Evolutionary conservation across 768 basidiomycete species (phyloP).

Genomic region (Leucosporidium yakuticum): DNA sequence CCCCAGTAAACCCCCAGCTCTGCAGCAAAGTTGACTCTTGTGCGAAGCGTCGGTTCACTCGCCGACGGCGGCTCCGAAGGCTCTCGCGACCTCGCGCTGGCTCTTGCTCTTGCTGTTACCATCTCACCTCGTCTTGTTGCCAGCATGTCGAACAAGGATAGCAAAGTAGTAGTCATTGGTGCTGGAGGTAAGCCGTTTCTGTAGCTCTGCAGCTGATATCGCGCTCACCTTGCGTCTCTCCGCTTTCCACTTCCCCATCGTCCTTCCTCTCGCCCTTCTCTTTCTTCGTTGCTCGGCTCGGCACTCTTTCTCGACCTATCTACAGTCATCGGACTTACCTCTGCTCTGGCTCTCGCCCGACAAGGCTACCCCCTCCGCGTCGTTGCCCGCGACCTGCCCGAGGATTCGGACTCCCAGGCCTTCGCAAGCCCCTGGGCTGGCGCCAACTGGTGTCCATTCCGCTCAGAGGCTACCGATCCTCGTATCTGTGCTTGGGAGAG

Average conservation of each 20-base stretch:
- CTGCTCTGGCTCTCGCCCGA: conserved; percentile 39
- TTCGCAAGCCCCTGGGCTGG: conserved; percentile 46
- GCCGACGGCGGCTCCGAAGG: no score
- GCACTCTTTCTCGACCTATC: neutral
- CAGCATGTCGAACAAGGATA: no score
- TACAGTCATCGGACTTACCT: conserved; percentile 43
- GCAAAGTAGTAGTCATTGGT: neutral
- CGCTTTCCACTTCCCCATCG: neutral
- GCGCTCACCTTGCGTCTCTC: neutral
- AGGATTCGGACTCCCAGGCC: conserved; percentile 37
- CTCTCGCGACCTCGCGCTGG: no score
- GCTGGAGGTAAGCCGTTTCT: neutral
- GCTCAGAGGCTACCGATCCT: conserved; percentile 27
- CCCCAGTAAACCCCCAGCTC: no score
- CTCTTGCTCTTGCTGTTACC: no score
- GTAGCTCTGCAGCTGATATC: neutral
- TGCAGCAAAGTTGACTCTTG: no score
- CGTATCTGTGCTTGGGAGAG: conserved; percentile 21
- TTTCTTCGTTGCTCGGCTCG: no score
- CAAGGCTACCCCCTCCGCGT: conserved; percentile 40
- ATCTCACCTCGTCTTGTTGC: no score
- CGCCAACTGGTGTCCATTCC: conserved; percentile 42
- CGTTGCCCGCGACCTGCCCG: conserved; percentile 43
- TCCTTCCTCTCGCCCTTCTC: no score
- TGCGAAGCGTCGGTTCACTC: no score